Conservation (phyloP, 2,329 filamentous ascomycete species). For the Triangularia setosa region DNA sequence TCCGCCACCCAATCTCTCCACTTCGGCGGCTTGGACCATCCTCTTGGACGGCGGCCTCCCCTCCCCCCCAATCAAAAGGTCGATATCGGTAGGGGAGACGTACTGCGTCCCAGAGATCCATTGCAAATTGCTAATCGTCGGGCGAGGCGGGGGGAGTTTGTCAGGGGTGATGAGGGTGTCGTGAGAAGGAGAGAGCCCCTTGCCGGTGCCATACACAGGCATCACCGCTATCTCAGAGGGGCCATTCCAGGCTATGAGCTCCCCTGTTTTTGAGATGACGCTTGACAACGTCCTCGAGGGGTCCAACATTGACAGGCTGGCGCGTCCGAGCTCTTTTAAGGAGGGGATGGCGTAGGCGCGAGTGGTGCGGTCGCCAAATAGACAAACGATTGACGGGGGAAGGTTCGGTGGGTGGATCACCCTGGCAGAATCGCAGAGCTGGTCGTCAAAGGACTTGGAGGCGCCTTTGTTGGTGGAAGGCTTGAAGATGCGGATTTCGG, state of each 20-base stretch:
- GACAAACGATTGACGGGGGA: conserved; percentile 73
- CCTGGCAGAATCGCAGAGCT: conserved; percentile 73
- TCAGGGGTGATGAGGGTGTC: conserved; percentile 78
- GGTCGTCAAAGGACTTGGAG: conserved; percentile 81
- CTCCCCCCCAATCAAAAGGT: conserved; percentile 83
- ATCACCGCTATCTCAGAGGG: conserved; percentile 80
- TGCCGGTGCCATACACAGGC: conserved; percentile 78
- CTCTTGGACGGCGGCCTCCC: conserved; percentile 84
- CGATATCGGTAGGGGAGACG: conserved; percentile 80
- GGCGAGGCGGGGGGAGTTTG: conserved; percentile 69
- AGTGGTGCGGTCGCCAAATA: conserved; percentile 78
- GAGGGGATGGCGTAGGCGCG: conserved; percentile 84
- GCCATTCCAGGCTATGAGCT: conserved; percentile 82
- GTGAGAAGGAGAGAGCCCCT: conserved; percentile 56
- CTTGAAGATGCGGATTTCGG: conserved; percentile 82
- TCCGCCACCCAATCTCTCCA: conserved; percentile 58
- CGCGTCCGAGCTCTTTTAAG: conserved; percentile 75
- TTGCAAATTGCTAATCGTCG: conserved; percentile 91
- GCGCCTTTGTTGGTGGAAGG: conserved; percentile 85
- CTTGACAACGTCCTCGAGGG: conserved; percentile 65
- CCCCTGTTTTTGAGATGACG: conserved; percentile 70
- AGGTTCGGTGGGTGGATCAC: conserved; percentile 71
- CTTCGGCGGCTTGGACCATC: conserved; percentile 75
- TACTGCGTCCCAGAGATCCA: conserved; percentile 97
- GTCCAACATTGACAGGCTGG: conserved; percentile 67